Evolutionary conservation across 352 stramenopile species (phyloP), one percentile per base, ranked within the genome.

Genomic region (Phytophthora macrochlamydospora): DNA sequence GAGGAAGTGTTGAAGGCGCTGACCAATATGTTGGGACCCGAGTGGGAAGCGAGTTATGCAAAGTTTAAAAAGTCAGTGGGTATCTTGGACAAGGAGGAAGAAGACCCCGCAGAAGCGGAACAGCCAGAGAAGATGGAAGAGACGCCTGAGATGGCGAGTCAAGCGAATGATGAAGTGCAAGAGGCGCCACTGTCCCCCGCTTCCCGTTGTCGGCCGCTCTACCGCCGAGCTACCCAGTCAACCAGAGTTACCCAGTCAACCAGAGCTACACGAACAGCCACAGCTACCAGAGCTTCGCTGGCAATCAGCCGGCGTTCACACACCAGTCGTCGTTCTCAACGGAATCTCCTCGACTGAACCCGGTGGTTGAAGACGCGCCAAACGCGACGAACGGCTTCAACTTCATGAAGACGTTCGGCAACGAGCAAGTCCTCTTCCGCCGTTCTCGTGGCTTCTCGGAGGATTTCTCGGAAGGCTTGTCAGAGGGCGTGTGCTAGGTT

Each of bases 1-100:
- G 85, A 95, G 59, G 89, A 96, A 56, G 85, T 96, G 9, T 57
- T 96, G 12, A 92, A 93, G 69, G 87, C 87, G 18, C 75, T 96
- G 18, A 81, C 86, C 11, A 79, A 80, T 13, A 92, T 94, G 73
- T 81, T 95, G 14, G 89, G 89, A 6, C 67, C 65, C 0, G 83
- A 92, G 28, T 96, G 89, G 89, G 81, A 94, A 61, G 69, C 73
- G 31, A 92, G 83, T 51, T 94, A 92, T 66, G 73, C 73, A 31
- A 87, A 84, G 63, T 77, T 94, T 37, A 88, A 85, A 67, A 76
- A 88, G 45, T 72, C 59, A 6, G 51, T 76, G 13, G 67, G 65
- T 6, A 60, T 66, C 30, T 79, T 77, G n/a, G 56, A 71, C 28
- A 83, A 73, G 45, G 66, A 78, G 13, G 57, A 76, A 45, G 56